Percentiles rank a stretch among this genome's conserved stretches.
Conservation (phyloP, 345 rosid species). For the Eucalyptus brandiana region DNA sequence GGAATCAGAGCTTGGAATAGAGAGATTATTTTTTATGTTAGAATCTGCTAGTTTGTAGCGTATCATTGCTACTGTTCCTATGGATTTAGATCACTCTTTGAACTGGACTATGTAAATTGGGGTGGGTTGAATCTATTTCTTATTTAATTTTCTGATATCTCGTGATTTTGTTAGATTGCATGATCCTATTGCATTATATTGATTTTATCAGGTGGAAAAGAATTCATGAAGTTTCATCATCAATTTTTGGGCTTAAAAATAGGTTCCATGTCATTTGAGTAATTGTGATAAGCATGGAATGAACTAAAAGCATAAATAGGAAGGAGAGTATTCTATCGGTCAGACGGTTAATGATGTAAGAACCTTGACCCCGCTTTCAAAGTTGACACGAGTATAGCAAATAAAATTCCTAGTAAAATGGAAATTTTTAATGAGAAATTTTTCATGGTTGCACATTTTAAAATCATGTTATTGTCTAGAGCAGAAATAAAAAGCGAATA, state of each 20-base stretch:
- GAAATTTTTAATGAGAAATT: neutral
- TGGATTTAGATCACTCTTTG: too few relatives aligned
- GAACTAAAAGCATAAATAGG: neutral
- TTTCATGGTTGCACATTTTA: neutral
- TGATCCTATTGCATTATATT: too few relatives aligned
- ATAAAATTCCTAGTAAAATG: neutral
- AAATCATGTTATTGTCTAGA: neutral
- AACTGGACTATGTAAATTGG: too few relatives aligned
- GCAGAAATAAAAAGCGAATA: neutral
- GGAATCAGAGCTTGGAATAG: neutral
- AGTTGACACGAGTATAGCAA: neutral
- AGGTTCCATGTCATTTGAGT: neutral
- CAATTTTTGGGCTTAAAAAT: neutral
- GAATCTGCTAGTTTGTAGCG: too few relatives aligned
- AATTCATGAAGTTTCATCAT: too few relatives aligned
- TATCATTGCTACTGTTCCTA: too few relatives aligned
- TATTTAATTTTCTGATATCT: too few relatives aligned
- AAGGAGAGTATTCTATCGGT: neutral
- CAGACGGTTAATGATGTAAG: neutral
- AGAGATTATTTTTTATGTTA: too few relatives aligned
- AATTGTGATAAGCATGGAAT: neutral
- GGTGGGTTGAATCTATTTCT: too few relatives aligned
- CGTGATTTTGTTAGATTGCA: too few relatives aligned
- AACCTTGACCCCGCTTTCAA: neutral
- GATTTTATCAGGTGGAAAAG: too few relatives aligned